A percentile compares a stretch with the other conserved stretches of the same genome.
Evolutionary conservation across 345 rosid species (phyloP).

Genomic region (Cochlearia excelsa): DNA sequence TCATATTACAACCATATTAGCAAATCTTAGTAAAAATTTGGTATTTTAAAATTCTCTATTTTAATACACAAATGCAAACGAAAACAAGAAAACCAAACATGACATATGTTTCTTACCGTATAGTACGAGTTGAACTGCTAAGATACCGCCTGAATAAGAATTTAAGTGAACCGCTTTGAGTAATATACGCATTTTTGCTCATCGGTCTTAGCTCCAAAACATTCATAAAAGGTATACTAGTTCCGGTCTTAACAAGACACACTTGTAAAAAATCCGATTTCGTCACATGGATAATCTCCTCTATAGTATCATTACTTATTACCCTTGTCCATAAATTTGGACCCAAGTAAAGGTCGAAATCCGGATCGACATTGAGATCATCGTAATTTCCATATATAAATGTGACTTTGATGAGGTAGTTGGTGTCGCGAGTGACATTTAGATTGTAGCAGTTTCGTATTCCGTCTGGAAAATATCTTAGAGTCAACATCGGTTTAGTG

Average conservation of each 20-base stretch:
- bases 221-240: conserved; percentile 30
- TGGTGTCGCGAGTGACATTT: conserved; percentile 27
- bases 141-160: neutral
- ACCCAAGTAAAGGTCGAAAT: conserved; percentile 32
- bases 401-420: conserved; percentile 23
- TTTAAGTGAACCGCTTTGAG: conserved; percentile 27
- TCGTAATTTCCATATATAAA: conserved; percentile 36
- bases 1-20: neutral
- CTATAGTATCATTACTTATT: conserved; percentile 4
- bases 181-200: conserved; percentile 15
- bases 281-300: conserved; percentile 30
- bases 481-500: neutral
- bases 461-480: conserved; percentile 32
- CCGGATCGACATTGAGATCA: conserved; percentile 17
- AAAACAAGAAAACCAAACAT: no score
- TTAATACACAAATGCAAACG: no score
- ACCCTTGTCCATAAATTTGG: conserved; percentile 28
- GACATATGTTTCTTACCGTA: no score
- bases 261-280: conserved; percentile 20
- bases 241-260: conserved; percentile 33
- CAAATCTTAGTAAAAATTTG: no score
- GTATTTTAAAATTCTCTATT: no score
- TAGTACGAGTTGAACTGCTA: no score
- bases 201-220: conserved; percentile 32
- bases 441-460: conserved; percentile 31